A percentile compares a stretch with the other conserved stretches of the same genome.
Evolutionary conservation across 129 eudicot species (phyloP).

Genomic region (Flaveria bidentis): DNA sequence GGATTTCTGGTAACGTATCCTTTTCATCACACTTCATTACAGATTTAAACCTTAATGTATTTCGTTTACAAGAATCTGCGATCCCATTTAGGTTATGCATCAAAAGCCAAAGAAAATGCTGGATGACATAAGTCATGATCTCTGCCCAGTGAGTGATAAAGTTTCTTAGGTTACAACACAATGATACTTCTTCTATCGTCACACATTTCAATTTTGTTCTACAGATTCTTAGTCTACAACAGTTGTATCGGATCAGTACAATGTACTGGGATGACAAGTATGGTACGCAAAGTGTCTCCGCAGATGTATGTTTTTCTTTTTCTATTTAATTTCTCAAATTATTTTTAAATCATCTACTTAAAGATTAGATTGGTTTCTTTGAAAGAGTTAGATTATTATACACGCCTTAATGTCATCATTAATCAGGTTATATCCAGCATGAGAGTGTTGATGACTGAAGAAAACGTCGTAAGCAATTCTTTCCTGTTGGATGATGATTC

Average conservation of each 20-base stretch:
- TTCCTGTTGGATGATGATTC: conserved; percentile 96
- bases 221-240: conserved; percentile 90
- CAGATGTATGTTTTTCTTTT: conserved; percentile 65
- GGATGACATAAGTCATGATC: conserved; percentile 76
- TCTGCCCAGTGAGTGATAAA: conserved; percentile 84
- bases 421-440: conserved; percentile 79
- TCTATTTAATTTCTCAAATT: neutral
- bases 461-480: conserved; percentile 84
- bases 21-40: neutral
- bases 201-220: conserved; percentile 19
- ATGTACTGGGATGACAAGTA: conserved; percentile 99
- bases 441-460: conserved; percentile 93
- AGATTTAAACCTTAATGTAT: neutral
- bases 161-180: neutral
- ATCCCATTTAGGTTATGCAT: conserved; percentile 66
- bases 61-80: conserved; percentile 11
- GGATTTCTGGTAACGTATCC: conserved; percentile 66
- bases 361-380: neutral
- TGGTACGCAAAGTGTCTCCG: conserved; percentile 85
- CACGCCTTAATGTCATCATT: conserved; percentile 11
- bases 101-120: conserved; percentile 92
- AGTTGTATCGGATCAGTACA: conserved; percentile 86
- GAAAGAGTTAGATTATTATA: neutral
- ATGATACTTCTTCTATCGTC: conserved; percentile 5
- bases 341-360: neutral